Base-by-base conservation (phyloP, 1,284 basidiomycete genomes). In the Stygiomarasmius scandens region DNA sequence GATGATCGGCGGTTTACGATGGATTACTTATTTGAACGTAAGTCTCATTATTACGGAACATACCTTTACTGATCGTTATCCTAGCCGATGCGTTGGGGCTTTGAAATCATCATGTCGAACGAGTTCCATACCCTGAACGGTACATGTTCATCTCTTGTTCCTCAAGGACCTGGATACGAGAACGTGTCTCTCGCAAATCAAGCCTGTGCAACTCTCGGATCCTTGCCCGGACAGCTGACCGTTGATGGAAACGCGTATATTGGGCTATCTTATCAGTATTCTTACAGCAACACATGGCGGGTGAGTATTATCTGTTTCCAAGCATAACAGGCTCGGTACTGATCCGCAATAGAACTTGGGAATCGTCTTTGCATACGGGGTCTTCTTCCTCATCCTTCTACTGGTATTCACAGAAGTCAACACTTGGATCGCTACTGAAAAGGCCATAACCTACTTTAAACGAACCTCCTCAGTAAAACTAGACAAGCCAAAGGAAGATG, bases 21-120 rank as follows among this genome's bases (percentile, higher is more conserved):
- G 88, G 87, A 81, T 89, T 38, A 80, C 80, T 2, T 86, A 79
- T 49, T 77, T 87, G 29, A 86, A 87, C 58, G 84, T 81, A 60
- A 51, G 83, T 10, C 20, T 32, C 14, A 4, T 22, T n/a, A n/a
- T n/a, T n/a, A n/a, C n/a, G n/a, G n/a, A n/a, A n/a, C n/a, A 8
- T 32, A 32, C 11, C 32, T n/a, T 22, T 24, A 23, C 34, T 12
- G 29, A 1, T 49, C 2, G 32, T 11, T 41, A n/a, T 14, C 59
- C 81, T 16, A 47, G 45, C 45, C 45, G 23, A 12, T 22, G 3
- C 20, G 25, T 80, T 86, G 81, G 58, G 78, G 76, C 0, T 85
- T 85, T 61, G 82, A 84, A 61, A 74, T 75, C 1, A 61, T 85
- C 38, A 68, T 85, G 43, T 72, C 75, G 22, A 87, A 87, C 70